These are phyloP conservation scores for Wickerhamiella brachini DNA, from an alignment of 805 yeast species.

Conservation along the genomic window DNA sequence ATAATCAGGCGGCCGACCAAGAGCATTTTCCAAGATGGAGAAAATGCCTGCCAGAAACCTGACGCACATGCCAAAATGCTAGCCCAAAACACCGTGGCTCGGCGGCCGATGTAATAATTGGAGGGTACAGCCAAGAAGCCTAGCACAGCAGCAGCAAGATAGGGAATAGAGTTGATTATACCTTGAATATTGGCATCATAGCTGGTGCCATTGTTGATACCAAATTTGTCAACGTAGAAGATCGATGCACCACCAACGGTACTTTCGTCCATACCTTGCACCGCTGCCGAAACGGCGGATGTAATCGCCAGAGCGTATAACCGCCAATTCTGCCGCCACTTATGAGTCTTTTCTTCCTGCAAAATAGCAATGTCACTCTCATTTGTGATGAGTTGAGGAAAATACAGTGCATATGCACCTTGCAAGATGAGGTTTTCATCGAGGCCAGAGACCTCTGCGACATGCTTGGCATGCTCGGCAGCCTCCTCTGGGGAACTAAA, in stretches of 20 bases:
- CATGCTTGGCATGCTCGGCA: neutral
- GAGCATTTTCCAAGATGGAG: conserved; percentile 46
- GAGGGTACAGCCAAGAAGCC: conserved; percentile 38
- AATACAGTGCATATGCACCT: neutral
- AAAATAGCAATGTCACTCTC: neutral
- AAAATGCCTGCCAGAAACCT: conserved; percentile 45
- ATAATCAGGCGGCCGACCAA: conserved; percentile 44
- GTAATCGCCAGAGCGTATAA: conserved; percentile 44
- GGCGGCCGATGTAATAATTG: conserved; percentile 42
- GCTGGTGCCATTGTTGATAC: conserved; percentile 28
- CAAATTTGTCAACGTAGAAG: conserved; percentile 44
- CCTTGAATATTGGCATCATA: conserved; percentile 35
- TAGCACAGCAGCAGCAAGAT: conserved; percentile 45
- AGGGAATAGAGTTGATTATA: conserved; percentile 56
- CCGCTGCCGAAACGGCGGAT: conserved; percentile 67
- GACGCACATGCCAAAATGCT: conserved; percentile 47
- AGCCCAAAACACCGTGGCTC: conserved; percentile 26
- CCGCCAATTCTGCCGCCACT: conserved; percentile 1
- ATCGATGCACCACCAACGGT: conserved; percentile 62
- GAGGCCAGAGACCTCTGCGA: neutral
- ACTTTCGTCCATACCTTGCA: conserved; percentile 70
- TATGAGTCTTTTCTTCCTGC: neutral
- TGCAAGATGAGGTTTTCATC: neutral
- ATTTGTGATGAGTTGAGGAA: neutral
- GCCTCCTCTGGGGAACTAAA: neutral